A percentile compares a stretch with the other conserved stretches of the same genome.
Evolutionary conservation across 805 yeast genomes (phyloP).

Genomic region (Osmozyma mogii): DNA sequence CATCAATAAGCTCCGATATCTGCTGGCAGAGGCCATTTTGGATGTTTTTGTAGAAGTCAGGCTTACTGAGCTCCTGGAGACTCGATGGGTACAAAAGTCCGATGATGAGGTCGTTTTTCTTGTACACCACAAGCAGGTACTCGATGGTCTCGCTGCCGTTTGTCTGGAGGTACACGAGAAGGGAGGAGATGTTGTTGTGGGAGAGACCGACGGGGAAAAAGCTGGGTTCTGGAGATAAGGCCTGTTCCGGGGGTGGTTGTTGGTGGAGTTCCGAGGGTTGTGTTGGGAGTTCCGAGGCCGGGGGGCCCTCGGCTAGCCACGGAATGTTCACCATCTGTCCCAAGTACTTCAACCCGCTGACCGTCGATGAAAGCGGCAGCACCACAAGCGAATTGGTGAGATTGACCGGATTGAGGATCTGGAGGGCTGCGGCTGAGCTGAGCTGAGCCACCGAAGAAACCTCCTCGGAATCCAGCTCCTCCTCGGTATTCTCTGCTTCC

Average conservation of each 20-base stretch:
- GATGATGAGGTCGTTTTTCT: slow-evolving; percentile 14
- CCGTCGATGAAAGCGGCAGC: slow-evolving; percentile 30
- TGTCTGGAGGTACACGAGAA: slow-evolving; percentile 19
- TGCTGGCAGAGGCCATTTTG: slow-evolving; percentile 12
- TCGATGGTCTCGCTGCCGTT: slow-evolving; percentile 11
- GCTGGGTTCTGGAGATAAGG: too few species aligned
- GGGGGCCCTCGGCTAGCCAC: too few species aligned
- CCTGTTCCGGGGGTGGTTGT: too few species aligned
- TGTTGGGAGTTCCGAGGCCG: too few species aligned
- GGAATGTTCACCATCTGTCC: too few species aligned
- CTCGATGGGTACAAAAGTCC: slow-evolving; percentile 26
- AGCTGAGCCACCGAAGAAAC: not conserved
- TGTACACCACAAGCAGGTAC: slow-evolving; percentile 25
- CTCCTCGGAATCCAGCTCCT: slow-evolving; percentile 1
- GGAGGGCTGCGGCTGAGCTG: slow-evolving; percentile 15
- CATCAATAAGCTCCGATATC: slow-evolving; percentile 16
- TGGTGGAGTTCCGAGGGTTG: too few species aligned
- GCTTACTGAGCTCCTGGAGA: slow-evolving; percentile 13
- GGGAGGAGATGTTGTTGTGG: slow-evolving; percentile 13
- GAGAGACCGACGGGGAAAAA: slow-evolving; percentile 20
- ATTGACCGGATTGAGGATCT: slow-evolving; percentile 25
- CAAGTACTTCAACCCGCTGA: slow-evolving; percentile 24
- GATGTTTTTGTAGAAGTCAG: slow-evolving; percentile 18
- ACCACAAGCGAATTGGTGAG: slow-evolving; percentile 29
- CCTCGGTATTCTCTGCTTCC: not conserved